Percentiles rank a stretch among this genome's conserved stretches.
phyloP scores from a whole-genome alignment of 805 yeast genomes.

The Kodamaea kakaduensis region DNA sequence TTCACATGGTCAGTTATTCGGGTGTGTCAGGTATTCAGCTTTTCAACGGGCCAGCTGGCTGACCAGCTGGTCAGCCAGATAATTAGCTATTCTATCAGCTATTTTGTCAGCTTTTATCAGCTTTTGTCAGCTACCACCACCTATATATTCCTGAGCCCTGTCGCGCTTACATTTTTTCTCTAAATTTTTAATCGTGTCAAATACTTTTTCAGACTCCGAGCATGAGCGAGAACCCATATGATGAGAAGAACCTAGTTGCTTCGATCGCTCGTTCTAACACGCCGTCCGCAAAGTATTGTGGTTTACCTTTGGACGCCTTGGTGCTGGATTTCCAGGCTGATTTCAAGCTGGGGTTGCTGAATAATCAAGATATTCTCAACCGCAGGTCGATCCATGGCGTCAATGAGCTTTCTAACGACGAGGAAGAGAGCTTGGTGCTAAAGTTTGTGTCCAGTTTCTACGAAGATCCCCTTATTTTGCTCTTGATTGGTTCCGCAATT shows the following conservation, averaged over 20 bases:
- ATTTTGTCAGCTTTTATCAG: too few species aligned
- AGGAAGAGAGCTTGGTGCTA: conserved; percentile 66
- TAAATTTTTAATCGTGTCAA: conserved; percentile 10
- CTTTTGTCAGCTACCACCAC: too few species aligned
- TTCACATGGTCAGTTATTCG: too few species aligned
- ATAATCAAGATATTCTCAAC: conserved; percentile 64
- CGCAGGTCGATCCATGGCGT: conserved; percentile 74
- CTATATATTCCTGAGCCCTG: too few species aligned
- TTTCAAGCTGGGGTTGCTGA: conserved; percentile 53
- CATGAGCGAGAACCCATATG: conserved; percentile 44
- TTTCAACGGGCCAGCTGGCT: too few species aligned
- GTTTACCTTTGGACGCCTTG: conserved; percentile 63
- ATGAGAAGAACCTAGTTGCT: conserved; percentile 17
- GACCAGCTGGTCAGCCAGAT: too few species aligned
- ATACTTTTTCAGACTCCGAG: neutral
- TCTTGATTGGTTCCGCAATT: conserved; percentile 85
- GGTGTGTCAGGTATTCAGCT: too few species aligned
- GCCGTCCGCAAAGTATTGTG: conserved; percentile 65
- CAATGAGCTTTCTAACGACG: conserved; percentile 75
- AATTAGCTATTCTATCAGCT: too few species aligned
- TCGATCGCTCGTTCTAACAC: conserved; percentile 26
- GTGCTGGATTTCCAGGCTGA: conserved; percentile 61
- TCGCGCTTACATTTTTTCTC: conserved; percentile 3
- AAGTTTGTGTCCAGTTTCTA: conserved; percentile 79
- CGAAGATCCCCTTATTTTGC: conserved; percentile 85